Percentiles rank a stretch among this genome's conserved stretches.
Evolutionary conservation across 352 stramenopile genomes (phyloP).

Genomic region (Globisporangium barbulae): DNA sequence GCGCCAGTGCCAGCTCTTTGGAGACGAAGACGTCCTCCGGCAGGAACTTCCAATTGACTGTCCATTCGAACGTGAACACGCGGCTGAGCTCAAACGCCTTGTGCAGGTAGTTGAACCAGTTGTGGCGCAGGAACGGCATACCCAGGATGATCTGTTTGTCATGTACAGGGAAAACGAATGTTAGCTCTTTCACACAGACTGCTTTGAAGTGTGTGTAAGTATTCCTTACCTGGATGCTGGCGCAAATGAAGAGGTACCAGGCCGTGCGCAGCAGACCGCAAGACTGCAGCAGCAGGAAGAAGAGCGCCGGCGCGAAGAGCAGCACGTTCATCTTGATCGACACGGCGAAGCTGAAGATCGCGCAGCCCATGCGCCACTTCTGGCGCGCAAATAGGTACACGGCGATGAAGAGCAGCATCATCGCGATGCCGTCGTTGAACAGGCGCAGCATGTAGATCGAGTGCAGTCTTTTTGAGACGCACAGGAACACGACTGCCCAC

Average conservation of each 20-base stretch:
- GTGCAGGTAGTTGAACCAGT: conserved; percentile 93
- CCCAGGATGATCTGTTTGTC: conserved; percentile 76
- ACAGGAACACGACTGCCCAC: conserved; percentile 90
- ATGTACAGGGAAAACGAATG: not conserved
- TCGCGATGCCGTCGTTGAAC: conserved; percentile 98
- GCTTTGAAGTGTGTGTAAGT: not conserved
- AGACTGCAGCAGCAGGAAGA: conserved; percentile 94
- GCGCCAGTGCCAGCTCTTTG: conserved; percentile 51
- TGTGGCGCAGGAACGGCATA: conserved; percentile 93
- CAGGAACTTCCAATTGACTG: conserved; percentile 97
- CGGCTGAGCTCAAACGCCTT: conserved; percentile 97
- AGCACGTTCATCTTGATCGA: conserved; percentile 99
- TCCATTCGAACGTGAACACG: conserved; percentile 99
- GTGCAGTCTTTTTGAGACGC: conserved; percentile 95
- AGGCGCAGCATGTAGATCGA: conserved; percentile 98
- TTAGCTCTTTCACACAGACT: not conserved
- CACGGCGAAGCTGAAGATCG: conserved; percentile 95
- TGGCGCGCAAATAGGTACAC: conserved; percentile 86
- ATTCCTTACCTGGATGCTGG: conserved; percentile 71
- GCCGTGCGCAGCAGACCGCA: conserved; percentile 76
- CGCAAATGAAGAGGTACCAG: conserved; percentile 90
- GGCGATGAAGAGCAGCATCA: conserved; percentile 94
- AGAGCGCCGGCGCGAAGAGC: conserved; percentile 95
- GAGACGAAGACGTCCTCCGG: conserved; percentile 75
- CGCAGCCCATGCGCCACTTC: conserved; percentile 86